Evolutionary conservation across 345 rosid species (phyloP).

Genomic region (Lenwebbia sp.): DNA sequence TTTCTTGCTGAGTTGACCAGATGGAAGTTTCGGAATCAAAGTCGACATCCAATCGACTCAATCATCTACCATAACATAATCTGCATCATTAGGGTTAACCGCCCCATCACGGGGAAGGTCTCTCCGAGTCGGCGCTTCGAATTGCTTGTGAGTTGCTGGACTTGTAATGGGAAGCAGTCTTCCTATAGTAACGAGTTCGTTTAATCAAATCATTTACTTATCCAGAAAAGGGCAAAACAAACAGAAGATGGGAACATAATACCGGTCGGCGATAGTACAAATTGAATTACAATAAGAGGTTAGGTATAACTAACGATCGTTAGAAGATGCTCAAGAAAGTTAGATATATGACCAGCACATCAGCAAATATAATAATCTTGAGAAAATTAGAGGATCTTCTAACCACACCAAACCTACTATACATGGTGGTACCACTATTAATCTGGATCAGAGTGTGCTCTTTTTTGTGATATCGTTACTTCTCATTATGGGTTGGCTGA

Average conservation of each 20-base stretch:
- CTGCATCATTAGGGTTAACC: background rate
- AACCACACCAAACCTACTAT: no score
- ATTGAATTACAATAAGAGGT: background rate
- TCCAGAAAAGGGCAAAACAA: background rate
- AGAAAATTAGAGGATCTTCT: background rate
- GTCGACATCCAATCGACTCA: background rate
- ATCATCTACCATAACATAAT: background rate
- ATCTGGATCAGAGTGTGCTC: background rate
- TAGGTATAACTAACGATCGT: background rate
- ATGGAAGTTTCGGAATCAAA: background rate
- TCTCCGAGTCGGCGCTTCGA: background rate
- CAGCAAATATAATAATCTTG: background rate
- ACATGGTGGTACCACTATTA: background rate
- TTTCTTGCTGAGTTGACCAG: background rate
- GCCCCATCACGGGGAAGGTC: background rate
- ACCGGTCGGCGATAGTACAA: background rate
- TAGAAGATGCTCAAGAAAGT: background rate
- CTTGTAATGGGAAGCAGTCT: background rate
- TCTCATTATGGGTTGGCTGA: constrained; percentile 1
- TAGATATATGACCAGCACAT: background rate
- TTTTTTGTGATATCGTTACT: background rate
- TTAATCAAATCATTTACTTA: background rate
- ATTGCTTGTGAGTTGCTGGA: background rate
- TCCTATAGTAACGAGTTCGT: background rate
- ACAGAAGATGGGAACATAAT: no score